Evolutionary conservation across 768 basidiomycete genomes (phyloP).

Genomic region (Psilocybe tampanensis): DNA sequence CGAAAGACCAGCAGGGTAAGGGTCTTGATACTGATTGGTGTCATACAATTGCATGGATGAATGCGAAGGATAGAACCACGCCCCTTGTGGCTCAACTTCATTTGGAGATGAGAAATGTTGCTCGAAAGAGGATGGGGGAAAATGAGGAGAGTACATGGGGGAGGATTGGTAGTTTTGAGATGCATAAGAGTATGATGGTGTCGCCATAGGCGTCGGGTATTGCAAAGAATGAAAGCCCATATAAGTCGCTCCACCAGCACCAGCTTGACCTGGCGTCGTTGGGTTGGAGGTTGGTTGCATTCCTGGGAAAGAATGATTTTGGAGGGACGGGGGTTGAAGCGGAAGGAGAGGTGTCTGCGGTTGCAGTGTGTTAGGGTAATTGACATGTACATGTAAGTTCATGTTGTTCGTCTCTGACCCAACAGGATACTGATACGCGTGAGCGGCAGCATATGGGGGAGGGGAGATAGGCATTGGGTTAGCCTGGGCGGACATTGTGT

Average conservation of each 20-base stretch:
- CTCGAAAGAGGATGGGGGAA: constrained; percentile 35
- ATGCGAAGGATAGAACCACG: constrained; percentile 55
- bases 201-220: constrained; percentile 32
- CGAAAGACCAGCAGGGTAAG: constrained; percentile 33
- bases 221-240: constrained; percentile 34
- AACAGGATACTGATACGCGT: constrained; percentile 34
- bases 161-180: constrained; percentile 35
- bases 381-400: constrained; percentile 44
- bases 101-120: constrained; percentile 32
- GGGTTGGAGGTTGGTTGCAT: constrained; percentile 27
- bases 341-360: constrained; percentile 40
- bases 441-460: constrained; percentile 35
- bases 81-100: constrained; percentile 45
- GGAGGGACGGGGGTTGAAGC: constrained; percentile 37
- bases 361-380: constrained; percentile 43
- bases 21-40: constrained; percentile 29
- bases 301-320: constrained; percentile 23
- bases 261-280: constrained; percentile 23
- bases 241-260: constrained; percentile 29
- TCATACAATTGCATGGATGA: constrained; percentile 29
- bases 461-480: constrained; percentile 34
- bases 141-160: constrained; percentile 36
- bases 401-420: constrained; percentile 36
- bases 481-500: constrained; percentile 47
- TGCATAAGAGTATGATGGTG: constrained; percentile 38